Base-by-base conservation (phyloP, 179 eudicot genomes). In the Carnegiea gigantea region DNA sequence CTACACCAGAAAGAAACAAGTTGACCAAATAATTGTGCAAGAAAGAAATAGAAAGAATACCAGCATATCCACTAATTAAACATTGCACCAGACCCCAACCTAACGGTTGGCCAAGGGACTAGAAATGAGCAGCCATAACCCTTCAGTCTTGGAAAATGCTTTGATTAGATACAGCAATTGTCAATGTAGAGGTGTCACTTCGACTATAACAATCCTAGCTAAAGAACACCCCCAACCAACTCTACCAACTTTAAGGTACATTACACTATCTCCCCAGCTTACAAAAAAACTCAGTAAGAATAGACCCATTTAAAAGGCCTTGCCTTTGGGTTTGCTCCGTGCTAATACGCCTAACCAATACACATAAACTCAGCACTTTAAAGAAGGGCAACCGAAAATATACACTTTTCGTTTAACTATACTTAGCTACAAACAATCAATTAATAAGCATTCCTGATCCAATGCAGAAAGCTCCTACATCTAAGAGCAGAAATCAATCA, bases 401-500 rank as follows among this genome's bases (percentile, higher is more conserved):
- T 9, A 5, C 43, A 28, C 38, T 28, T 75, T 51, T 40, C 30
- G n/a, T 23, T 8, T 7, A 43, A 46, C 60, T 74, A 49, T 33
- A 49, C 59, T 46, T 23, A 73, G 51, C 43, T 18, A 36, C 11
- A 20, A 38, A 38, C 60, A 75, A 48, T 75, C 77, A 48, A 48
- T 75, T 12, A 10, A 24, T 23, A 64, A 75, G 44, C 18, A 77
- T 2, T 59, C 77, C 24, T 76, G 80, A 82, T 68, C 44, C 67
- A 75, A 75, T 14, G 20, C 33, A 75, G 11, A 26, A 48, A 24
- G 40, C 14, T 74, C 60, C 38, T 21, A 21, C 23, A 24, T 23
- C 78, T 12, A 48, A 67, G 6, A 72, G 70, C 83, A 80, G 73
- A 76, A 43, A 62, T 38, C 11, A 59, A 23, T 33, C 17, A 67